Conservation (phyloP, 2,329 filamentous ascomycete species). For the Epichloe hybrida region DNA sequence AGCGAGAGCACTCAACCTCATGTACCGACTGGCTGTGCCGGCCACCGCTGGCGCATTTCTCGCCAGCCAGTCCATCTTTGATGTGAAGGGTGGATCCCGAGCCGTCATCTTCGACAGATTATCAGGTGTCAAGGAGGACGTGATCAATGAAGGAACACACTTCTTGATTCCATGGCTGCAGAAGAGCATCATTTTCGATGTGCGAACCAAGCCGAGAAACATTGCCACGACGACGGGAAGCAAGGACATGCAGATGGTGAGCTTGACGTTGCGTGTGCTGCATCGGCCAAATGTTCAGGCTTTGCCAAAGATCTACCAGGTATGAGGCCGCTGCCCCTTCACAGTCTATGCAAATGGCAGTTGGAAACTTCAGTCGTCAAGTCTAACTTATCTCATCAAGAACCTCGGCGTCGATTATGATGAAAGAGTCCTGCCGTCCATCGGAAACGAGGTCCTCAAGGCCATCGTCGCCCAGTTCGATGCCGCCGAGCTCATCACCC, state of each 20-base stretch:
- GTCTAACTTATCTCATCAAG: constrained; percentile 37
- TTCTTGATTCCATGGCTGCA: constrained; percentile 95
- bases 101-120: constrained; percentile 97
- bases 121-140: constrained; percentile 80
- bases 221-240: constrained; percentile 94
- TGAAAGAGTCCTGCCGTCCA: constrained; percentile 93
- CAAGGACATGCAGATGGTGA: constrained; percentile 99
- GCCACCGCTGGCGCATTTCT: constrained; percentile 53
- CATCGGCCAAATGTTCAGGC: constrained; percentile 87
- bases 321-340: constrained; percentile 23
- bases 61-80: constrained; percentile 75
- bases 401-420: constrained; percentile 97
- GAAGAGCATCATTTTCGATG: constrained; percentile 87
- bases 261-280: constrained; percentile 87
- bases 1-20: constrained; percentile 43
- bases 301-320: constrained; percentile 97
- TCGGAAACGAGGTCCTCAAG: constrained; percentile 99
- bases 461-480: constrained; percentile 98
- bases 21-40: constrained; percentile 62
- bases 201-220: constrained; percentile 92
- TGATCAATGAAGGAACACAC: constrained; percentile 92
- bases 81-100: constrained; percentile 86
- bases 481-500: constrained; percentile 94
- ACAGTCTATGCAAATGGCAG: neutral
- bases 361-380: neutral